Percentiles rank a stretch among this genome's conserved stretches.
Conservation (phyloP, 306 rosid genomes). For the Medicago truncatula region MtrunA17r5.0-ANR NC_053047.1:33096001-33096500, state of each 20-base stretch:
- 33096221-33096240: constrained; percentile 82
- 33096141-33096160: constrained; percentile 96
- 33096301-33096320: no score
- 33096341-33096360: no score
- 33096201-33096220: constrained; percentile 66
- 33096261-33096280: constrained; percentile 60
- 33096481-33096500: no score
- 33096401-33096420: no score
- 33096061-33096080: background rate
- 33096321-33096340: no score
- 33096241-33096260: constrained; percentile 71
- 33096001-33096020: constrained; percentile 90
- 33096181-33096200: constrained; percentile 62
- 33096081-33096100: constrained; percentile 25
- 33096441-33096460: no score
- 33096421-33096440: no score
- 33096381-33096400: no score
- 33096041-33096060: no score
- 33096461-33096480: no score
- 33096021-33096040: background rate
- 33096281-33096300: no score
- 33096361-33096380: no score
- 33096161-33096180: constrained; percentile 90
- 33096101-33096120: constrained; percentile 76
- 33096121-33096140: constrained; percentile 74